A percentile compares a stretch with the other conserved stretches of the same genome.
These are phyloP conservation scores for Hypoxylon sp. DNA, from an alignment of 2,329 filamentous ascomycete species.

Conservation along the genomic window DNA sequence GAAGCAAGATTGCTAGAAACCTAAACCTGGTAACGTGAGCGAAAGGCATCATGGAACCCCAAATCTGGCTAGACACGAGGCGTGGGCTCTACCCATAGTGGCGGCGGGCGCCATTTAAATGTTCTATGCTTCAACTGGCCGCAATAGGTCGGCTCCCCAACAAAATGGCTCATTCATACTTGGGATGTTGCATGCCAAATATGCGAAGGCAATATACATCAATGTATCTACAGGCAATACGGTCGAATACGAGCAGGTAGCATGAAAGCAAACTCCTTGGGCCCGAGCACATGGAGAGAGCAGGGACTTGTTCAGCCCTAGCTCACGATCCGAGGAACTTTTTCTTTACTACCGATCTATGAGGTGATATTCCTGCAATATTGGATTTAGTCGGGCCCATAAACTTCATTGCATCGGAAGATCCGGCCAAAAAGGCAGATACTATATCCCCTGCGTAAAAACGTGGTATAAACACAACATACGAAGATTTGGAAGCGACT, in stretches of 20 bases:
- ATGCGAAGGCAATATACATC: slow-evolving; percentile 31
- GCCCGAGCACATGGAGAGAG: slow-evolving; percentile 7
- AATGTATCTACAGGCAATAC: slow-evolving; percentile 14
- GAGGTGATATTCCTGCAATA: slow-evolving; percentile 18
- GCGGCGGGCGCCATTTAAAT: slow-evolving; percentile 20
- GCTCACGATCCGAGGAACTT: not conserved
- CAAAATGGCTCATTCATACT: slow-evolving; percentile 1
- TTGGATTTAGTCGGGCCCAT: slow-evolving; percentile 21
- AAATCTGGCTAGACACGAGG: not conserved
- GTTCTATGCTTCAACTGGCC: not conserved
- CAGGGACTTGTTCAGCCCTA: slow-evolving; percentile 14
- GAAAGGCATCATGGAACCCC: slow-evolving; percentile 21
- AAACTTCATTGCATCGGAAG: slow-evolving; percentile 32
- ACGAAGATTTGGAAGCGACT: slow-evolving; percentile 14
- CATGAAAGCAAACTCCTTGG: slow-evolving; percentile 15
- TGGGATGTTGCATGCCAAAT: slow-evolving; percentile 9
- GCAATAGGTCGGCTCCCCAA: not conserved
- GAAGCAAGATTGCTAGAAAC: slow-evolving; percentile 18
- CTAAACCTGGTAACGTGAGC: slow-evolving; percentile 12
- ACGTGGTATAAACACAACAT: slow-evolving; percentile 27
- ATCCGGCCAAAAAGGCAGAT: slow-evolving; percentile 25
- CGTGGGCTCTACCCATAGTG: not conserved
- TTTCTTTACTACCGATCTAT: slow-evolving; percentile 4
- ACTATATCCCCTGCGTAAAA: slow-evolving; percentile 24
- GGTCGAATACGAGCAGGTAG: slow-evolving; percentile 15